Evolutionary conservation across 306 rosid species (phyloP).

Genomic region (Prosopis cineraria): DNA sequence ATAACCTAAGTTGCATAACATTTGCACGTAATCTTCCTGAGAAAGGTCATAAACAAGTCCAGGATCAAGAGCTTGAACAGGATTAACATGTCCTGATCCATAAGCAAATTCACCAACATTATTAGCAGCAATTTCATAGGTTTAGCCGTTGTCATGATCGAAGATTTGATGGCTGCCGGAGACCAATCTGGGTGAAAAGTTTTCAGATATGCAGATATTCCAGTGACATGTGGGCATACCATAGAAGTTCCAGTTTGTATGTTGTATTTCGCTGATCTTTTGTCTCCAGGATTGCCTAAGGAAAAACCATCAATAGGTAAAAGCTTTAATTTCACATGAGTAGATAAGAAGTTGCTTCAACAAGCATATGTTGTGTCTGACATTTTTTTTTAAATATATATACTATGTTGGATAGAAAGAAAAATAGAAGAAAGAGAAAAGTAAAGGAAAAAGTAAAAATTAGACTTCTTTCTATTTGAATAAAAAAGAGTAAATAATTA

Average conservation of each 20-base stretch:
- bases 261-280: conserved; percentile 28
- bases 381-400: no score
- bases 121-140: conserved; percentile 3
- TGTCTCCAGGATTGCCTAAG: neutral
- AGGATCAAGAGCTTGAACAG: conserved; percentile 30
- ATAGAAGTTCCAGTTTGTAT: conserved; percentile 35
- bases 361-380: no score
- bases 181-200: conserved; percentile 32
- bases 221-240: conserved; percentile 46
- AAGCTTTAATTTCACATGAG: no score
- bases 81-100: conserved; percentile 48
- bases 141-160: conserved; percentile 35
- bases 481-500: no score
- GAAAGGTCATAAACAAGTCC: conserved; percentile 42
- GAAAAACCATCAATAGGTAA: neutral
- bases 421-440: no score
- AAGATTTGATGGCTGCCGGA: conserved; percentile 24
- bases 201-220: conserved; percentile 35
- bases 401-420: no score
- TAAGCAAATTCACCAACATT: conserved; percentile 36
- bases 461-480: no score
- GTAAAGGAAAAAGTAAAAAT: no score
- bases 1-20: conserved; percentile 33
- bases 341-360: no score
- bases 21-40: conserved; percentile 33